These are phyloP conservation scores for Angomonas ambiguus DNA, from an alignment of 208 protist species.

Conservation along the genomic window DNA sequence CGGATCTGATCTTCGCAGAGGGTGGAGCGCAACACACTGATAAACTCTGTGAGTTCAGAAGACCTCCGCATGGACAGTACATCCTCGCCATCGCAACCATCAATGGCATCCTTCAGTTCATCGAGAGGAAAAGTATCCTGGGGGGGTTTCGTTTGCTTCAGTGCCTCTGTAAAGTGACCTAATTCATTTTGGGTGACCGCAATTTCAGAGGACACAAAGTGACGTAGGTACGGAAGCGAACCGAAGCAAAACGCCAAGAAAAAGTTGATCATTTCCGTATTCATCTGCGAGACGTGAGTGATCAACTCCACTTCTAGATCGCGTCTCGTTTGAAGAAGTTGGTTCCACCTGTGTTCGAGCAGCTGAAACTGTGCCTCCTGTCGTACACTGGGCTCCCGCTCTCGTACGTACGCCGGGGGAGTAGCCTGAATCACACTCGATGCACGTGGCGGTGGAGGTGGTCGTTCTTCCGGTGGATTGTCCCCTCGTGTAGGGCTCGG, in stretches of 20 bases:
- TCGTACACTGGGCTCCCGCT: slow-evolving; percentile 5
- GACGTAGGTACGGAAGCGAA: slow-evolving; percentile 24
- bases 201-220: slow-evolving; percentile 17
- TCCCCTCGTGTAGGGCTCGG: background rate
- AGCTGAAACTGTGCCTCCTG: slow-evolving; percentile 1
- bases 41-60: slow-evolving; percentile 35
- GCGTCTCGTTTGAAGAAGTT: slow-evolving; percentile 14
- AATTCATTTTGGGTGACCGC: slow-evolving; percentile 15
- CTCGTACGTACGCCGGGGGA: background rate
- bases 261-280: slow-evolving; percentile 84
- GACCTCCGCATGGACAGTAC: slow-evolving; percentile 21
- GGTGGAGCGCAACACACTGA: slow-evolving; percentile 45
- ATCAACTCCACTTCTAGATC: slow-evolving; percentile 52
- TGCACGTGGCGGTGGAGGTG: background rate
- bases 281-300: slow-evolving; percentile 51
- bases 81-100: background rate
- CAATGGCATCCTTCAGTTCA: slow-evolving; percentile 3
- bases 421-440: background rate
- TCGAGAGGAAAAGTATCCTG: background rate
- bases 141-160: slow-evolving; percentile 8
- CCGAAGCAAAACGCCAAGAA: slow-evolving; percentile 42
- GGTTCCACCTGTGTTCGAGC: background rate
- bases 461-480: background rate
- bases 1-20: slow-evolving; percentile 80
- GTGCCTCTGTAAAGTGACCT: background rate